These are phyloP conservation scores for Ceratocystis harringtonii DNA, from an alignment of 2,329 filamentous ascomycete genomes.

Conservation along the genomic window DNA sequence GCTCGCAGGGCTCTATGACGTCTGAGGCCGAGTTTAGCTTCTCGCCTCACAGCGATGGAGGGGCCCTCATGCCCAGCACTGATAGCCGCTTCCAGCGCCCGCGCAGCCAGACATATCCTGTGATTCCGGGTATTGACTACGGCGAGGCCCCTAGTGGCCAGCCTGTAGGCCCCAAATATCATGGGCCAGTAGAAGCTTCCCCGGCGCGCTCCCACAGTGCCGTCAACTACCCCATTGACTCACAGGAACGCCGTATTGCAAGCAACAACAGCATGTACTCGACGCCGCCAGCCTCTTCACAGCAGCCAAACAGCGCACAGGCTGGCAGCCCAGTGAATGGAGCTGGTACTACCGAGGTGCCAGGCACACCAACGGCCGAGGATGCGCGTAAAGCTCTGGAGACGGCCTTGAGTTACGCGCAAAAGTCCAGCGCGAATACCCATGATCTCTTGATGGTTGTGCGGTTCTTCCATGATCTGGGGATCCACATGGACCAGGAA, in stretches of 20 bases:
- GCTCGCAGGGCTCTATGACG: slow-evolving; percentile 48
- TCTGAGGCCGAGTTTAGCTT: slow-evolving; percentile 62
- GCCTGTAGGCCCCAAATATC: not conserved
- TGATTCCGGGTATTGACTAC: slow-evolving; percentile 46
- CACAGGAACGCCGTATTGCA: slow-evolving; percentile 10
- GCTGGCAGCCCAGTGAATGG: not conserved
- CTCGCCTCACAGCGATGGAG: slow-evolving; percentile 56
- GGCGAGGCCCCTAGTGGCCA: slow-evolving; percentile 20
- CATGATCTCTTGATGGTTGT: slow-evolving; percentile 16
- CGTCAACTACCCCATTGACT: not conserved
- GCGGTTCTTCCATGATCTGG: slow-evolving; percentile 17
- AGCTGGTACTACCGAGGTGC: not conserved
- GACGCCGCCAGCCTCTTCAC: not conserved
- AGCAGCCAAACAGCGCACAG: slow-evolving; percentile 28
- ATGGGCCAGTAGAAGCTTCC: slow-evolving; percentile 12
- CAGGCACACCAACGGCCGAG: slow-evolving; percentile 12
- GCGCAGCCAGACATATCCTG: slow-evolving; percentile 74
- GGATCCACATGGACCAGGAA: slow-evolving; percentile 8
- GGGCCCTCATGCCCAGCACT: slow-evolving; percentile 39
- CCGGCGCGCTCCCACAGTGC: not conserved
- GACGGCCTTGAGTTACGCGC: slow-evolving; percentile 16
- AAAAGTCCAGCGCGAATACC: slow-evolving; percentile 14
- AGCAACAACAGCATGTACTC: slow-evolving; percentile 12
- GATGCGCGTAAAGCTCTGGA: slow-evolving; percentile 18
- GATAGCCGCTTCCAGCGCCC: slow-evolving; percentile 51